Percentiles rank a stretch among this genome's conserved stretches.
phyloP scores from a whole-genome alignment of 345 rosid genomes.

The Gossypium australe region DNA sequence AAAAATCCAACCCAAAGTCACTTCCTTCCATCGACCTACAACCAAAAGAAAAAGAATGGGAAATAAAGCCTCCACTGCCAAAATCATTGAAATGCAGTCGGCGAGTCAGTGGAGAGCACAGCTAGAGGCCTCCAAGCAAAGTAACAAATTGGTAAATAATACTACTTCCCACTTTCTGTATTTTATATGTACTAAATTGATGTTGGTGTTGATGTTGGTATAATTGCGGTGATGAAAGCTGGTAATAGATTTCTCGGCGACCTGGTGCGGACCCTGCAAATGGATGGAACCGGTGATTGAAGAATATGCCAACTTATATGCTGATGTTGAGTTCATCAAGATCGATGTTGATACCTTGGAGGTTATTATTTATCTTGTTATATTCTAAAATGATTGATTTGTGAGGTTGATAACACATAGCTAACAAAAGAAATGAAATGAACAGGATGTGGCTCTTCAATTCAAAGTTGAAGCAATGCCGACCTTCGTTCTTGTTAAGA shows the following conservation, averaged over 20 bases:
- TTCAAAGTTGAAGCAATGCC: constrained; percentile 4
- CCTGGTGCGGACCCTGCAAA: constrained; percentile 79
- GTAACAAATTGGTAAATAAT: constrained; percentile 52
- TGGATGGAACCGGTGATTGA: constrained; percentile 44
- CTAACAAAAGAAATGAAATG: background rate
- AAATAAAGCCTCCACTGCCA: constrained; percentile 16
- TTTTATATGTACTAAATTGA: too few relatives aligned
- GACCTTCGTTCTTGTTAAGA: constrained; percentile 46
- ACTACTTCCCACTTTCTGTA: too few relatives aligned
- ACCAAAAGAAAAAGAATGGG: constrained; percentile 19
- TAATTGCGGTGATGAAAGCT: constrained; percentile 37
- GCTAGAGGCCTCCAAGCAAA: constrained; percentile 46
- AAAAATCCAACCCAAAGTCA: background rate
- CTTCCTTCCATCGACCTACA: background rate
- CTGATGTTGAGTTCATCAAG: constrained; percentile 61
- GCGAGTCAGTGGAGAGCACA: constrained; percentile 50
- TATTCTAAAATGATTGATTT: too few relatives aligned
- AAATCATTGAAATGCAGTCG: constrained; percentile 45
- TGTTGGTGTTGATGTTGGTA: too few relatives aligned
- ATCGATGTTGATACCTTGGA: constrained; percentile 56
- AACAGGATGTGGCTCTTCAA: constrained; percentile 14
- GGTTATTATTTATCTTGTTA: constrained; percentile 24
- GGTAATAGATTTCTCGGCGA: constrained; percentile 65
- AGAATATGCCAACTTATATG: constrained; percentile 48
- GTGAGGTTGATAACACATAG: too few relatives aligned